Evolutionary conservation across 2,329 filamentous ascomycete species (phyloP), one percentile per base, ranked within the genome.

Genomic region (Paracoccidioides brasiliensis): DNA sequence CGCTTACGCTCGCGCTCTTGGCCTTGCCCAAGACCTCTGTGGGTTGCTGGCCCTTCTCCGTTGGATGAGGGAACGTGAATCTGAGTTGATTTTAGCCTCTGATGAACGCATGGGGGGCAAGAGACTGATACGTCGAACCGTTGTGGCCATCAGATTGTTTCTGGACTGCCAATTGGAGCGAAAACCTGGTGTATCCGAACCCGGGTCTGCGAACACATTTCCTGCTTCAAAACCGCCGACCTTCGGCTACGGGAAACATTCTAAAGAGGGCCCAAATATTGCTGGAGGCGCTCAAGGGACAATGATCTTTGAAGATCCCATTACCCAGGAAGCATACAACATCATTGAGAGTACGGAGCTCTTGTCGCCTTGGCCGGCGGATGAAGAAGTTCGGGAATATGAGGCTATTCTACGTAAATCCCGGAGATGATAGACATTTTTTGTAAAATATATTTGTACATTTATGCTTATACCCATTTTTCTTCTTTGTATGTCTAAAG

Each of bases 1-100:
- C 62, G 64, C 64, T 4, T 73, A 73, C 56, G 66, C 74, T 46
- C 66, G 73, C 44, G 68, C 69, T 35, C 63, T 76, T 10, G 74
- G 73, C 9, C 58, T 67, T 4, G 66, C 67, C 5, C 65, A 66
- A 55, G 74, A 76, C 55, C 66, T 68, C 43, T 64, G 71, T 41
- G 68, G 70, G 10, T 56, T 76, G 22, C 54, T 74, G 38, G 64
- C 65, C 50, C 62, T 76, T 28, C 61, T 76, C 44, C 65, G 64
- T 10, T 74, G 72, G 72, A 74, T 76, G 69, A 67, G 64, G 35
- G 61, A 61, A 45, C 67, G 65, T 56, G 63, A 65, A 12, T 46
- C 57, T 35, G 61, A 66, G 4, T 57, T 76, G 15, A 66, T 67
- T 28, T 66, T 68, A 53, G 55, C 62, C n/a, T 63, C 68, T 22